Conservation (phyloP, 2,329 filamentous ascomycete species). For the Apiospora kogelbergensis region DNA sequence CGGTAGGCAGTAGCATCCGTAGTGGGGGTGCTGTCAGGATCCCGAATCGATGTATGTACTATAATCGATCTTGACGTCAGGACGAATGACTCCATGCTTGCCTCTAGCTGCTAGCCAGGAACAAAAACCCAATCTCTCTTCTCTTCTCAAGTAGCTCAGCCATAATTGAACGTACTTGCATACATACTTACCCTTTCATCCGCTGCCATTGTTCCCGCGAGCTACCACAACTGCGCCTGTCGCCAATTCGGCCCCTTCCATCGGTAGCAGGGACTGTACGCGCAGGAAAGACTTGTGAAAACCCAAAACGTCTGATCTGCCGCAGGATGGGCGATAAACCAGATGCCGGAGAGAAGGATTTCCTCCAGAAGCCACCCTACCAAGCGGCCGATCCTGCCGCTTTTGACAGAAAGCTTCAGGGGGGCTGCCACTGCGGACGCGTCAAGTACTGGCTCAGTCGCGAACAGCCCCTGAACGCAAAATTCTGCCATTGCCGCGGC, state of each 20-base stretch:
- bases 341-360: background rate
- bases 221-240: background rate
- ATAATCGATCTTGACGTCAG: background rate
- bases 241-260: background rate
- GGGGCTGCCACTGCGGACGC: conserved; percentile 70
- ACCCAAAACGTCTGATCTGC: background rate
- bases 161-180: background rate
- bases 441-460: conserved; percentile 71
- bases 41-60: too few relatives aligned
- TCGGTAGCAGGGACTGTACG: background rate
- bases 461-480: conserved; percentile 69
- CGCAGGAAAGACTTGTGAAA: background rate
- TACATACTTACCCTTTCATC: too few relatives aligned
- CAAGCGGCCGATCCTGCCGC: background rate
- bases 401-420: conserved; percentile 30
- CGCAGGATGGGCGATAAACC: background rate
- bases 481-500: conserved; percentile 80
- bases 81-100: background rate
- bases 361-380: background rate
- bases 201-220: background rate
- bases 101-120: background rate
- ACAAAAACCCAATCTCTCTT: background rate
- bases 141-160: background rate
- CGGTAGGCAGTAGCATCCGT: too few relatives aligned
- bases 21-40: background rate